phyloP scores from a whole-genome alignment of 2,329 filamentous ascomycete species.

The Orbilia javanica region DNA sequence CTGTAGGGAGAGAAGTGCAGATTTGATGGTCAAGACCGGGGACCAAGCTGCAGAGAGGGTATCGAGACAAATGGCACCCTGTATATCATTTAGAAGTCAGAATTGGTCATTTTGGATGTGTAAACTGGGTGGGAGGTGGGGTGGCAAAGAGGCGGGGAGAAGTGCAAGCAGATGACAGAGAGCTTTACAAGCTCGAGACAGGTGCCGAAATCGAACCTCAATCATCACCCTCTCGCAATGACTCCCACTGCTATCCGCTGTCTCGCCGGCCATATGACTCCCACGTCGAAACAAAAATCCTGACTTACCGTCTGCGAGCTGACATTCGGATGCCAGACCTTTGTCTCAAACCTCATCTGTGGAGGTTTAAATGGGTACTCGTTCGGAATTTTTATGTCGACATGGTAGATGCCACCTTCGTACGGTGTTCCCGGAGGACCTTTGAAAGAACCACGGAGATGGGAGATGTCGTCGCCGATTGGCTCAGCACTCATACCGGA shows the following conservation, averaged over 20 bases:
- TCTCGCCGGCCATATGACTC: neutral
- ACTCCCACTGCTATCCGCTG: neutral
- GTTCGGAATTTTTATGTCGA: conserved; percentile 88
- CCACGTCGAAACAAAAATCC: neutral
- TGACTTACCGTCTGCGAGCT: conserved; percentile 86
- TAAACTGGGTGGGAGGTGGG: neutral
- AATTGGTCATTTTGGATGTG: neutral
- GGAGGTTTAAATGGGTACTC: conserved; percentile 96
- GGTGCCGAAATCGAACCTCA: neutral
- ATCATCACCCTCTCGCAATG: neutral
- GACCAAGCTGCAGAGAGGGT: conserved; percentile 92
- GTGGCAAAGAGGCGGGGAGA: neutral
- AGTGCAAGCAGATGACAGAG: conserved; percentile 40
- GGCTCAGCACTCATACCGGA: conserved; percentile 81
- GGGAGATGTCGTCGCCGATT: conserved; percentile 78
- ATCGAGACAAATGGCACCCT: conserved; percentile 98
- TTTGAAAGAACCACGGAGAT: conserved; percentile 83
- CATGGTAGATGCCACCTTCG: conserved; percentile 82
- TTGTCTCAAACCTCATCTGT: conserved; percentile 89
- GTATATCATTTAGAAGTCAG: conserved; percentile 30
- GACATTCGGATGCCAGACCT: conserved; percentile 97
- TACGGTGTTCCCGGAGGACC: conserved; percentile 95
- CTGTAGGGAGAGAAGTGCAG: conserved; percentile 90
- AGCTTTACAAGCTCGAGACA: neutral
- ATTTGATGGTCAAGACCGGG: conserved; percentile 95